These are phyloP conservation scores for Talaromyces sp. DNA, from an alignment of 2,329 filamentous ascomycete species.

Conservation along the genomic window DNA sequence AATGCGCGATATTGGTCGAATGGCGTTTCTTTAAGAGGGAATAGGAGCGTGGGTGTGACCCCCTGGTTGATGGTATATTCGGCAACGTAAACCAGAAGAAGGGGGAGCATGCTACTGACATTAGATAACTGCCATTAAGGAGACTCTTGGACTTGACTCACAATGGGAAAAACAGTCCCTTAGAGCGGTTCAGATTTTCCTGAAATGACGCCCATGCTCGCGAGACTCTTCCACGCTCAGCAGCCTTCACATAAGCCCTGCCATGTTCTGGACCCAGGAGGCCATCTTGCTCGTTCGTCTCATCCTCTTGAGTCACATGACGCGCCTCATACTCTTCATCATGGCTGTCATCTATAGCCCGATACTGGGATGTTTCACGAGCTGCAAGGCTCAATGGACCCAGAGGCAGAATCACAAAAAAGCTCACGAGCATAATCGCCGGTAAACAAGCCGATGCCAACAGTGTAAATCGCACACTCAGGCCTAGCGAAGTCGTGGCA, in stretches of 20 bases:
- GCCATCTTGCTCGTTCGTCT: conserved; percentile 20
- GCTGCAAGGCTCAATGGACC: conserved; percentile 57
- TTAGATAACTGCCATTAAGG: background rate
- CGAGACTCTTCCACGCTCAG: conserved; percentile 14
- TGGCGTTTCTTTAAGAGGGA: conserved; percentile 71
- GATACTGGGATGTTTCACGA: conserved; percentile 50
- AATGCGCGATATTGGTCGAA: conserved; percentile 81
- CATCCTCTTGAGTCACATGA: conserved; percentile 19
- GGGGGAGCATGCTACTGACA: conserved; percentile 69
- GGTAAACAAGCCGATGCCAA: conserved; percentile 77
- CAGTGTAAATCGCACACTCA: conserved; percentile 71
- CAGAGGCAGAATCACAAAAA: conserved; percentile 75
- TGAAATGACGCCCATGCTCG: conserved; percentile 40
- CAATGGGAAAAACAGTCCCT: conserved; percentile 68
- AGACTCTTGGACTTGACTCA: conserved; percentile 33
- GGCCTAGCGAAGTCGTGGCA: conserved; percentile 73
- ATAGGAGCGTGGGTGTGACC: conserved; percentile 83
- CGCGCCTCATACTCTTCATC: conserved; percentile 32
- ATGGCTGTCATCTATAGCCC: conserved; percentile 48
- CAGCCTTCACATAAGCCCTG: conserved; percentile 22
- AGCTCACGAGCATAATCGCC: conserved; percentile 73
- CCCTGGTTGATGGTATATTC: conserved; percentile 99
- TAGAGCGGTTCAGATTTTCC: conserved; percentile 61
- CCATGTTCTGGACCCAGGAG: conserved; percentile 27
- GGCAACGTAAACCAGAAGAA: conserved; percentile 87